Percentiles rank a stretch among this genome's conserved stretches.
phyloP scores from a whole-genome alignment of 192 early-diverging fungal species.

The Coemansia biformis region DNA sequence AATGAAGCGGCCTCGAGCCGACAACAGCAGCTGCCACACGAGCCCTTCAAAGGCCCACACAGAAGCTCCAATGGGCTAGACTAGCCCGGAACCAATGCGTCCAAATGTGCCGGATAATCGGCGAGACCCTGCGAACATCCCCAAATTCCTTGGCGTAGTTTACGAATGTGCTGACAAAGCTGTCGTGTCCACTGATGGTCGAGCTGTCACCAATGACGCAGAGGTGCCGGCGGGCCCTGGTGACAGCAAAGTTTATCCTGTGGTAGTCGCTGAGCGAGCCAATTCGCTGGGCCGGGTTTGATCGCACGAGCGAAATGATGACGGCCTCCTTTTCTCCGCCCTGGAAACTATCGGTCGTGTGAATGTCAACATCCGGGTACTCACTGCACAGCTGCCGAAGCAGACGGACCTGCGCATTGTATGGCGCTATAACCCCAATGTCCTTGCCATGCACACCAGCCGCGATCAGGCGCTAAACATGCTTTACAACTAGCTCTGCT shows the following conservation, averaged over 20 bases:
- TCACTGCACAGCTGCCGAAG: conserved; percentile 45
- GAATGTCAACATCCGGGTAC: conserved; percentile 63
- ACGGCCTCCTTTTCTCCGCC: conserved; percentile 82
- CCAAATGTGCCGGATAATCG: conserved; percentile 15
- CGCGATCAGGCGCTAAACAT: conserved; percentile 55
- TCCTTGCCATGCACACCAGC: conserved; percentile 56
- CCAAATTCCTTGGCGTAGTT: no score
- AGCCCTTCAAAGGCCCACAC: no score
- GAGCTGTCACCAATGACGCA: no score
- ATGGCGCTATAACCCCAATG: conserved; percentile 80
- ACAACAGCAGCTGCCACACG: no score
- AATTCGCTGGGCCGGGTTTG: conserved; percentile 63
- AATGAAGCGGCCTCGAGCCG: no score
- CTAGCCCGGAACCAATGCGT: no score
- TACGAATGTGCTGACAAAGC: no score
- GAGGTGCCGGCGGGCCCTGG: no score
- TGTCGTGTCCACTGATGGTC: no score
- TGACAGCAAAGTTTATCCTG: conserved; percentile 82
- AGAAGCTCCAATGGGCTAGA: no score
- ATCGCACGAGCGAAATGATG: conserved; percentile 72
- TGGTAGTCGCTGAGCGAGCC: conserved; percentile 75
- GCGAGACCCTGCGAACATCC: no score
- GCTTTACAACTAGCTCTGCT: conserved; percentile 54
- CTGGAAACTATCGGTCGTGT: conserved; percentile 80
- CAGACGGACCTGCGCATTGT: conserved; percentile 61